Base-by-base conservation (phyloP, 345 rosid genomes). In the Cardamine occulta region DNA sequence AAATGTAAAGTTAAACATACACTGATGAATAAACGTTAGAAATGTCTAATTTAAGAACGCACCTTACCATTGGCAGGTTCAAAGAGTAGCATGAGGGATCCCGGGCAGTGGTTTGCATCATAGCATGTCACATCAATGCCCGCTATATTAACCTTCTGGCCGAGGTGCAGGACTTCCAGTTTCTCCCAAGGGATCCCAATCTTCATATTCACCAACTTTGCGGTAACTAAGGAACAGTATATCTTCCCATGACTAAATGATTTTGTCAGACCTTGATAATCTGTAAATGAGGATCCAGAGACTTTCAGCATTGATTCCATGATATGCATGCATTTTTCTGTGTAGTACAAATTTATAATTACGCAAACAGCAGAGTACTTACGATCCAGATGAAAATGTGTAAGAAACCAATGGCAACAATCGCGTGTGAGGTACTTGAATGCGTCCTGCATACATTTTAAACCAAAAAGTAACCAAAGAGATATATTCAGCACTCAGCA, bases 361-460 rank as follows among this genome's bases (percentile, higher is more conserved):
- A 48, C 70, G 60, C 28, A 67, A 32, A 74, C 53, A 66, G 6
- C 13, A 67, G 17, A 54, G 42, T 76, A 90, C 98, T 87, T 83
- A 94, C 98, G 97, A 75, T 91, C 98, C 81, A 89, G 90, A 80
- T 94, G 97, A 78, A 94, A 94, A 79, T 91, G 98, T 8, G 98
- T 87, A 40, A 94, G 97, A 89, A 94, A 94, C 98, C 97, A 94
- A 72, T 94, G 97, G 75, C 85, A 80, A 75, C 98, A 91, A 72
- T 91, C 93, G 26, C 97, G 88, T 82, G 88, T 84, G 54, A 94
- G 95, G 80, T 87, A 88, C 68, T 83, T 93, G 88, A 94, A 94
- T 76, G 98, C 97, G 79, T 94, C 98, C 98, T 94, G 93, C 84
- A 78, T 49, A 76, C 49, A 57, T 47, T 67, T 63, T 21, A 61